Conservation (phyloP, 2,329 filamentous ascomycete genomes). For the Ophiosphaerella korrae region DNA sequence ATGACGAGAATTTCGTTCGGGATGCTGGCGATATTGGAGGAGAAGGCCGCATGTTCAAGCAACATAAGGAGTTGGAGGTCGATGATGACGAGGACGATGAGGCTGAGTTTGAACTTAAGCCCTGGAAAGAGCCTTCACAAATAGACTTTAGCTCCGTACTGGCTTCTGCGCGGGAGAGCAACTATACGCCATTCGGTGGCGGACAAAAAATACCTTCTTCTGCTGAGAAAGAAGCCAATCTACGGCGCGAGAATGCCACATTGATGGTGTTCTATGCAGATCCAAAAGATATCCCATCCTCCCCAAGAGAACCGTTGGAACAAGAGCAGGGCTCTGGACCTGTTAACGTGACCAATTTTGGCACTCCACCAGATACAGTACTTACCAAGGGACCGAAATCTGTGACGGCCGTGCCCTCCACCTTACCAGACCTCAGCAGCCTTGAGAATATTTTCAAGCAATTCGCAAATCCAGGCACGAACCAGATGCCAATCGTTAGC, state of each 20-base stretch:
- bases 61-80: constrained; percentile 68
- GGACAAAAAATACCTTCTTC: constrained; percentile 47
- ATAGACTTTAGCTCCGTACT: constrained; percentile 53
- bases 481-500: constrained; percentile 9
- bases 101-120: constrained; percentile 41
- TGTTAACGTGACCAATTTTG: constrained; percentile 44
- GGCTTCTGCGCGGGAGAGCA: constrained; percentile 49
- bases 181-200: constrained; percentile 54
- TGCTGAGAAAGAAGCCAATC: constrained; percentile 51
- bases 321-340: constrained; percentile 26
- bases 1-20: constrained; percentile 69
- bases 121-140: constrained; percentile 39
- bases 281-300: constrained; percentile 52
- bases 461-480: constrained; percentile 21
- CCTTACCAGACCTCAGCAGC: constrained; percentile 26
- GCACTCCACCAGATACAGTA: constrained; percentile 38
- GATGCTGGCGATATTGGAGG: constrained; percentile 75
- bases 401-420: constrained; percentile 9
- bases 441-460: constrained; percentile 39
- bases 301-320: constrained; percentile 52
- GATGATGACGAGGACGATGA: constrained; percentile 67
- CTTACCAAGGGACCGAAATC: constrained; percentile 29
- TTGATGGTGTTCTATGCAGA: constrained; percentile 55
- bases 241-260: constrained; percentile 53
- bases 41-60: constrained; percentile 61